Evolutionary conservation across 1,284 basidiomycete genomes (phyloP), one percentile per base, ranked within the genome.

Genomic region (Ustilago shanxiensis): DNA sequence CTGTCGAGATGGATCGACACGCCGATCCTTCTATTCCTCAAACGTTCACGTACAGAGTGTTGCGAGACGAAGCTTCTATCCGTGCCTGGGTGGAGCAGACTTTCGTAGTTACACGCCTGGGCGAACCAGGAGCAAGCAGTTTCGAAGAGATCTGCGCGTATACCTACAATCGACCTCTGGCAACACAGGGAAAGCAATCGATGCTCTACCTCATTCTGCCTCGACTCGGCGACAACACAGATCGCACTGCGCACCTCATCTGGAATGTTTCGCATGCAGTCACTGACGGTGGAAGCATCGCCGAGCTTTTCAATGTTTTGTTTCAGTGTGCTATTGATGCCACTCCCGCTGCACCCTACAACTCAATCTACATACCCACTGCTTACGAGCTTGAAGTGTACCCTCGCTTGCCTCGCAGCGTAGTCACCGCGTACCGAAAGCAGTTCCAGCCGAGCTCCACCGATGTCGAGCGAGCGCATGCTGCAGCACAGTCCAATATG

Each of bases 251-350:
- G 0, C 49, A 63, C 22, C 9, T 72, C 3, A 66, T 77, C 39
- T 70, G 67, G 63, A 77, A 77, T 33, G 56, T 77, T 20, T 62
- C 75, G 10, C 75, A 77, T 11, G 75, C 75, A 1, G 62, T 77
- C 45, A 70, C 67, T 1, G 75, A 77, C 24, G 75, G 62, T 9
- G 75, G 60, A 45, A 74, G 71, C 55, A 57, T 71, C n/a, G 54
- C 28, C 24, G 66, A 62, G n/a, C 41, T 66, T 26, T 52, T 56
- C 55, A 74, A 71, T 22, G 55, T 59, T 4, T n/a, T 74, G n/a
- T 41, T 75, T 16, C 62, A 69, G 47, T 60, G 57, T 26, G 37
- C 70, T 22, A 53, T 70, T n/a, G 72, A 70, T 35, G 59, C 52
- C n/a, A 29, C 51, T 0, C 57, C 64, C 3, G 59, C 58, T 18